Percentiles rank a stretch among this genome's conserved stretches.
phyloP scores from a whole-genome alignment of 129 eudicot species.

The Flaveria sonorensis region DNA sequence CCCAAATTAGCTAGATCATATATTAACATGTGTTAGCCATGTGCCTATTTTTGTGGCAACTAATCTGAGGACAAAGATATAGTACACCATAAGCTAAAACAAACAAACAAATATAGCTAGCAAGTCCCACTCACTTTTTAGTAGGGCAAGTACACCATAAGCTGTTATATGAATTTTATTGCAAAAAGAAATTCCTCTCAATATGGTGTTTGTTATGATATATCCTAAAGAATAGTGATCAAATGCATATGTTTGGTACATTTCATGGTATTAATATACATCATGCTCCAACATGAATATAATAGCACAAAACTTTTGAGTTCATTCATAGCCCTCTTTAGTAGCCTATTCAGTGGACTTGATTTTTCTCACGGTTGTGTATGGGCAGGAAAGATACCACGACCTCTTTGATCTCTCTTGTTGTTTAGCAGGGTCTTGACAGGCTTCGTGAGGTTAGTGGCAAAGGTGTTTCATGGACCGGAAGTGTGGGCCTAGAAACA shows the following conservation, averaged over 20 bases:
- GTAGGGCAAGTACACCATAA: not conserved
- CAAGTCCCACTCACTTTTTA: too few relatives aligned
- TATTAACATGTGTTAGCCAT: not conserved
- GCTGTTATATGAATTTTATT: not conserved
- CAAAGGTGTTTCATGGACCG: not conserved
- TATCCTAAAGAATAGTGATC: not conserved
- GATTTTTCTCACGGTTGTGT: not conserved
- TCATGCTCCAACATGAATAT: not conserved
- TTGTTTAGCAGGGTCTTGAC: too few relatives aligned
- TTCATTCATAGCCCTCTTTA: not conserved
- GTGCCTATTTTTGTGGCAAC: conserved; percentile 20
- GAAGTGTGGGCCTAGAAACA: not conserved
- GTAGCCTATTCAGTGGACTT: not conserved
- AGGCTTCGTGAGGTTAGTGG: too few relatives aligned
- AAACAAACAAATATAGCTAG: too few relatives aligned
- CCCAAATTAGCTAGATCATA: not conserved
- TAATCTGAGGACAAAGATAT: not conserved
- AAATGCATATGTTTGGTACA: conserved; percentile 14
- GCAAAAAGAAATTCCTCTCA: not conserved
- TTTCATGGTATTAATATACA: not conserved
- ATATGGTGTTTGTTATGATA: not conserved
- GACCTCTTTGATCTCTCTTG: not conserved
- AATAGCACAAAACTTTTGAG: not conserved
- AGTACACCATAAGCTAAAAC: not conserved
- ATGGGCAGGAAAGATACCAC: not conserved